These are phyloP conservation scores for Saccharomycopsis oosterbeekiorum DNA, from an alignment of 805 yeast genomes.

Conservation along the genomic window DNA sequence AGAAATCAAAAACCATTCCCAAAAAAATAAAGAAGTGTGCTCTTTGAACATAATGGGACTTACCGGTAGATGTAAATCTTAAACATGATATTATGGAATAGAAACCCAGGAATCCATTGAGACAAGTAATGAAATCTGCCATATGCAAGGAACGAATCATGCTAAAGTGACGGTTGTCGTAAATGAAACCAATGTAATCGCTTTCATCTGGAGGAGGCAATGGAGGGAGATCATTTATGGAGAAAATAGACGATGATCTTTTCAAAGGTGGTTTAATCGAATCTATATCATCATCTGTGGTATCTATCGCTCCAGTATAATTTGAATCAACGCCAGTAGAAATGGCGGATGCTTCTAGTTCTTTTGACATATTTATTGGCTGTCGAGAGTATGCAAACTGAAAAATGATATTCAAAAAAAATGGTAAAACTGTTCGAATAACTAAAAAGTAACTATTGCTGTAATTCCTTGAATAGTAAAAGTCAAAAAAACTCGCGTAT, in stretches of 20 bases:
- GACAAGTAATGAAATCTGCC: constrained; percentile 92
- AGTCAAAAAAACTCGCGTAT: too few species aligned
- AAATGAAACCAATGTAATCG: constrained; percentile 71
- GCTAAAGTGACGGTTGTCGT: constrained; percentile 77
- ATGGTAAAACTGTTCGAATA: neutral
- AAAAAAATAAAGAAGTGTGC: constrained; percentile 85
- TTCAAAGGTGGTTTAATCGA: constrained; percentile 14
- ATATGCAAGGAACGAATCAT: constrained; percentile 80
- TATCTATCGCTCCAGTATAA: neutral
- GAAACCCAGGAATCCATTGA: constrained; percentile 92
- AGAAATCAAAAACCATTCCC: constrained; percentile 91
- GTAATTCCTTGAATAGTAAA: too few species aligned
- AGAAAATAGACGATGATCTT: constrained; percentile 16
- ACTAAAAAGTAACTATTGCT: neutral
- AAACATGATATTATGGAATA: constrained; percentile 81
- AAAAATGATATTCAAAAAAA: neutral
- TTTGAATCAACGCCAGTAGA: neutral
- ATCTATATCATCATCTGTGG: constrained; percentile 2
- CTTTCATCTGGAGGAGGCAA: constrained; percentile 68
- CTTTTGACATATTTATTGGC: neutral
- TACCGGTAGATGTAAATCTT: constrained; percentile 64
- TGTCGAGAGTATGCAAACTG: neutral
- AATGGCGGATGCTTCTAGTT: neutral
- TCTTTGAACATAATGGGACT: constrained; percentile 64
- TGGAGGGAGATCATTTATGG: constrained; percentile 26